Conservation (phyloP, 1,139 yeast genomes). For the Blastobotrys buckinghamii region DNA sequence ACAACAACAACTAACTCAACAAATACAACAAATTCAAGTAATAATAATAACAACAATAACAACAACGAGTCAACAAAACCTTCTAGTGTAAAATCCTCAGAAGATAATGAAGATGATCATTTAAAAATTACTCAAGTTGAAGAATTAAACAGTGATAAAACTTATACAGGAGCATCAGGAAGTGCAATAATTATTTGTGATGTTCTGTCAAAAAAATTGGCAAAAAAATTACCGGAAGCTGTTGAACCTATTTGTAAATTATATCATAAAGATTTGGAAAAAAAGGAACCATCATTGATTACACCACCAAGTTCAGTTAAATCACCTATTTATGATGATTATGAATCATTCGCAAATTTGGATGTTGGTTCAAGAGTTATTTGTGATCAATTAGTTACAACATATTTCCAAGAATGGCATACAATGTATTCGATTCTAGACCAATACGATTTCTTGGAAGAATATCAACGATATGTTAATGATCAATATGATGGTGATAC, state of each 20-base stretch:
- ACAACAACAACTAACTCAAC: slow-evolving; percentile 2
- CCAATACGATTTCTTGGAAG: slow-evolving; percentile 54
- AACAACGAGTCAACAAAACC: neutral
- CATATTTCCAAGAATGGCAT: slow-evolving; percentile 79
- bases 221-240: slow-evolving; percentile 21
- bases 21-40: neutral
- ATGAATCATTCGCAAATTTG: slow-evolving; percentile 2
- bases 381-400: slow-evolving; percentile 32
- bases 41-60: too few species aligned
- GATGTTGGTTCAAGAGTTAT: slow-evolving; percentile 22
- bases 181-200: slow-evolving; percentile 29
- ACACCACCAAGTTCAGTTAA: neutral
- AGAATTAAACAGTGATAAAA: slow-evolving; percentile 26
- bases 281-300: neutral
- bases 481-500: slow-evolving; percentile 1
- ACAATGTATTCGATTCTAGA: slow-evolving; percentile 62
- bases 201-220: slow-evolving; percentile 27
- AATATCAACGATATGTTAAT: slow-evolving; percentile 44
- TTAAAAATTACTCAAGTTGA: slow-evolving; percentile 27
- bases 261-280: neutral
- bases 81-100: neutral
- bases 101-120: slow-evolving; percentile 24
- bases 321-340: neutral
- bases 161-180: slow-evolving; percentile 32
- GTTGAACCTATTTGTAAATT: slow-evolving; percentile 16